Base-by-base conservation (phyloP, 139 green algal species). In the Chara braunii region DNA sequence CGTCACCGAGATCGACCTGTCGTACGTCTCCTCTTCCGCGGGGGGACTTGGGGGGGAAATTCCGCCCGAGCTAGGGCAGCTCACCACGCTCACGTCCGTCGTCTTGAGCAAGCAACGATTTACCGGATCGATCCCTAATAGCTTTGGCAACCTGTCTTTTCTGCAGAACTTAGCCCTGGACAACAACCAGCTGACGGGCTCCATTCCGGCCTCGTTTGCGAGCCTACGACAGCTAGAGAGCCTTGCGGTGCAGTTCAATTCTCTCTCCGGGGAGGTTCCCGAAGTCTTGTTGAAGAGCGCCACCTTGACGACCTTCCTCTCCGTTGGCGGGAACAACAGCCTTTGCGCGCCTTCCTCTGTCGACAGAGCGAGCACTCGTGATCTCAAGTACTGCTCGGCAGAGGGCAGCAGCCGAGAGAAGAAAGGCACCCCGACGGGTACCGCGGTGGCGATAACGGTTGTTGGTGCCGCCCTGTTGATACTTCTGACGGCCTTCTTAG, bases 41-140 rank as follows among this genome's bases (percentile, higher is more conserved):
- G n/a, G n/a, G n/a, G 42, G 42, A 4, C 57, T 67, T 22, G 32
- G 12, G 8, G 57, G 57, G 5, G 30, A 5, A 32, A 9, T 67
- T 29, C 18, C 42, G n/a, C 42, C 57, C 42, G 23, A 64, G 23
- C 22, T 67, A 7, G 60, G 45, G 6, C 45, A n/a, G 36, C 45
- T 68, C 24, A 8, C 48, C 5, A 18, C 45, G 18, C 50, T 70
- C 3, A 28, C 51, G 24, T 34, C 5, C n/a, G 36, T 70, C 7
- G 28, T 48, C 23, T 12, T 70, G 6, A 66, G 43, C 8, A 51
- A 26, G 3, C 62, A 68, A 23, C n/a, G 24, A 22, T 7, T 68
- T 7, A 68, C 57, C 3, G 57, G 57, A 29, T 31, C 37, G 32
- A 31, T 67, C 26, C 57, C 57, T 5, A 18, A 9, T 6, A 18